Conservation (phyloP, 345 rosid species). For the Hypericum androsaemum region DNA sequence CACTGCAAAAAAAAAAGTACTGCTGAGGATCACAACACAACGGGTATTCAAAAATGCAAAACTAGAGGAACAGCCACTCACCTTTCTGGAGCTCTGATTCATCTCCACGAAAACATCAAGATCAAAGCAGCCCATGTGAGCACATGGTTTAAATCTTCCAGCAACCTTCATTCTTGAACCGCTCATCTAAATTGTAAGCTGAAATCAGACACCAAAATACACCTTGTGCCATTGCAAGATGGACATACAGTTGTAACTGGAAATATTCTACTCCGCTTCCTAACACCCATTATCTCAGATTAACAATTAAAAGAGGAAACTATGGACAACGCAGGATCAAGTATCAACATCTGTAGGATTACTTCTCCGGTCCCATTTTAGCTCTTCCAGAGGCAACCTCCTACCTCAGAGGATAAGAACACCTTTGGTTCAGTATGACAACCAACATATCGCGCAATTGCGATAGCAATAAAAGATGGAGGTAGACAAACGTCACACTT, state of each 20-base stretch:
- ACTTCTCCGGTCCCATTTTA: too few species aligned
- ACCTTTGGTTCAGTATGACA: too few species aligned
- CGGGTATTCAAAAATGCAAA: neutral
- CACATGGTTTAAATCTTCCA: constrained; percentile 27
- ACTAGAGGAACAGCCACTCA: constrained; percentile 2
- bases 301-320: too few species aligned
- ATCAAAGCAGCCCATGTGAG: constrained; percentile 31
- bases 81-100: constrained; percentile 28
- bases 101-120: constrained; percentile 26
- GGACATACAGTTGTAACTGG: too few species aligned
- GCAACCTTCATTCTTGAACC: constrained; percentile 30
- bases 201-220: neutral
- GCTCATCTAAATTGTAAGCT: constrained; percentile 16
- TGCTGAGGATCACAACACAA: constrained; percentile 1
- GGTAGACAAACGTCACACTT: neutral
- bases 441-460: too few species aligned
- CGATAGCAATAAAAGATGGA: neutral
- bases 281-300: too few species aligned
- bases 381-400: too few species aligned
- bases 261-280: too few species aligned
- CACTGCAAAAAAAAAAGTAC: constrained; percentile 19
- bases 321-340: too few species aligned
- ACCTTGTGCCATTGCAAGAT: too few species aligned
- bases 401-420: too few species aligned
- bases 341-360: too few species aligned